Base-by-base conservation (phyloP, 1,284 basidiomycete genomes). In the Microbotryum saponariae region DNA sequence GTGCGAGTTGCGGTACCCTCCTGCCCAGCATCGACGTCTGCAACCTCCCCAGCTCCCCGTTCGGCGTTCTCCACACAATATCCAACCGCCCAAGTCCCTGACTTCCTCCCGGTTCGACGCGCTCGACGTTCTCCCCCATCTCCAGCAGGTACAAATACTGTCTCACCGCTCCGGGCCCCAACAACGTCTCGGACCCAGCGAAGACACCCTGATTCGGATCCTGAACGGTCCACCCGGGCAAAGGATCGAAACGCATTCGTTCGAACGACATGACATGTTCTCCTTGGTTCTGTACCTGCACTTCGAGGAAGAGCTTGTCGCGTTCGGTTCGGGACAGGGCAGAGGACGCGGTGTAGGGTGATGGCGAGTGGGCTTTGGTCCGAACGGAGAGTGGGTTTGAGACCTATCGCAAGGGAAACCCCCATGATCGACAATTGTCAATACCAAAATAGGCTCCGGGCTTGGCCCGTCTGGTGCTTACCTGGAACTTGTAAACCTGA, bases 281-380 rank as follows among this genome's bases (percentile, higher is more conserved):
- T 48, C 61, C 66, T 7, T 70, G 67, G 54, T 75, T 75, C 42
- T 72, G 70, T 3, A 75, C 67, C 50, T 74, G 74, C 4, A 74
- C 73, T 50, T 75, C 74, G 51, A 75, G 63, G 33, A 70, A 69
- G n/a, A 74, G 61, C 21, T 60, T 65, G 27, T 63, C 33, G 10
- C 71, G 59, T 16, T 69, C 61, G 4, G 20, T 10, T 0, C 45
- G n/a, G 2, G 70, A 66, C n/a, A 69, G 59, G 37, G 64, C 67
- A 21, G 64, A 51, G 9, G 64, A 42, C 5, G 70, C 61, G 6
- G 56, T 49, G 5, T 63, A 55, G n/a, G 64, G 44, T 18, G 65
- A 49, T 1, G 71, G 67, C 5, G 68, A 63, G 46, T 74, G 73
- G 5, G 71, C 70, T 53, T 75, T 75, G n/a, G 74, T 74, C 6